Percentiles rank a stretch among this genome's conserved stretches.
Evolutionary conservation across 768 basidiomycete genomes (phyloP).

Genomic region (Terana coerulea): DNA sequence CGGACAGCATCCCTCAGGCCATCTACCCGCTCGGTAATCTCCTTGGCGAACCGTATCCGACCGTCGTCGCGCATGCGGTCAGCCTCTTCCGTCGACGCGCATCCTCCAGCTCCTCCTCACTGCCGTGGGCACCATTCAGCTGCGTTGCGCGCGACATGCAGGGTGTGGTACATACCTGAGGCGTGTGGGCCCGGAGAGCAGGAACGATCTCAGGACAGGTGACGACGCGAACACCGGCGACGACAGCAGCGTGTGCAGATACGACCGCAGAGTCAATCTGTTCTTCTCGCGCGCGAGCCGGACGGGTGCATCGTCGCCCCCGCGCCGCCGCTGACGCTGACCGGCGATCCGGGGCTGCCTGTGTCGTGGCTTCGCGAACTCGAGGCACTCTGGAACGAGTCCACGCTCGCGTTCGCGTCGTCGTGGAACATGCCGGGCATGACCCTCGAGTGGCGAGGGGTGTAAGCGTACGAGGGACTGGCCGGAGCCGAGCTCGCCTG

Average conservation of each 20-base stretch:
- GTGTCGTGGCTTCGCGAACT: conserved; percentile 8
- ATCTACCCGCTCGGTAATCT: conserved; percentile 85
- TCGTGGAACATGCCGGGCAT: conserved; percentile 13
- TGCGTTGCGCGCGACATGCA: background rate
- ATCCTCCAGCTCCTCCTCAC: conserved; percentile 72
- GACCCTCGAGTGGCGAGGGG: conserved; percentile 5
- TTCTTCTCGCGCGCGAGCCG: conserved; percentile 91
- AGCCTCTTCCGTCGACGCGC: conserved; percentile 79
- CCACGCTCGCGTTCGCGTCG: conserved; percentile 16
- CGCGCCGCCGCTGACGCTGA: background rate
- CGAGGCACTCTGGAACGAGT: conserved; percentile 26
- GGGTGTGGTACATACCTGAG: conserved; percentile 4
- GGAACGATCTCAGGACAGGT: conserved; percentile 81
- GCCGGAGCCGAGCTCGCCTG: conserved; percentile 6
- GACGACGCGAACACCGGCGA: conserved; percentile 76
- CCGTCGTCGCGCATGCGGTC: conserved; percentile 88
- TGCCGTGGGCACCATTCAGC: background rate
- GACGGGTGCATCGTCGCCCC: conserved; percentile 15
- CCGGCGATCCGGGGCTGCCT: conserved; percentile 19
- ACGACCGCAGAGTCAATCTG: conserved; percentile 87
- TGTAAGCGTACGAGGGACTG: background rate
- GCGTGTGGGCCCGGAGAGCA: conserved; percentile 46
- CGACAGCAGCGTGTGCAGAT: conserved; percentile 77
- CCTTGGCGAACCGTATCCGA: conserved; percentile 74
- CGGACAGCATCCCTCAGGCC: conserved; percentile 78